A percentile compares a stretch with the other conserved stretches of the same genome.
Evolutionary conservation across 2,329 filamentous ascomycete genomes (phyloP).

Genomic region (Zymoseptoria brevis): DNA sequence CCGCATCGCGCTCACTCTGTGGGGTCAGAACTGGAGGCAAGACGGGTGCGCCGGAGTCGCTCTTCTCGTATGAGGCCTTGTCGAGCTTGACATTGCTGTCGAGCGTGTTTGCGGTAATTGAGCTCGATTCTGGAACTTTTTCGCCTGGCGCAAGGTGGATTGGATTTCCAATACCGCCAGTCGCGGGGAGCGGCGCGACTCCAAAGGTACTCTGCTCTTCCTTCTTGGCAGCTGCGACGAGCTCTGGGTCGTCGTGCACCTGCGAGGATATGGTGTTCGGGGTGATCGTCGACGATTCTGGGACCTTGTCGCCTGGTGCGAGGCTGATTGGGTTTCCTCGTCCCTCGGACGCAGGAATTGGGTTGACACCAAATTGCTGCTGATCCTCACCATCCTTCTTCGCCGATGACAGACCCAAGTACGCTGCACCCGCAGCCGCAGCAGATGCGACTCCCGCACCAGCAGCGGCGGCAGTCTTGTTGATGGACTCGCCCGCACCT

Average conservation of each 20-base stretch:
- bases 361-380: slow-evolving; percentile 47
- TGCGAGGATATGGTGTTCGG: slow-evolving; percentile 62
- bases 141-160: slow-evolving; percentile 72
- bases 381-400: slow-evolving; percentile 12
- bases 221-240: slow-evolving; percentile 15
- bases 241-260: slow-evolving; percentile 60
- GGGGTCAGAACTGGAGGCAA: slow-evolving; percentile 42
- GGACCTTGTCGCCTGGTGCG: slow-evolving; percentile 73
- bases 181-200: slow-evolving; percentile 52
- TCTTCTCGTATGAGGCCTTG: slow-evolving; percentile 78
- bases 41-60: slow-evolving; percentile 48
- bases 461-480: not conserved
- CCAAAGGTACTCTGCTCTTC: slow-evolving; percentile 33
- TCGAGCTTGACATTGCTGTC: slow-evolving; percentile 60
- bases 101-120: slow-evolving; percentile 62
- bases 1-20: slow-evolving; percentile 34
- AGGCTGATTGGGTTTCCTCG: slow-evolving; percentile 71
- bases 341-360: slow-evolving; percentile 51
- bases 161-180: slow-evolving; percentile 62
- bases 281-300: slow-evolving; percentile 55
- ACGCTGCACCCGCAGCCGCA: slow-evolving; percentile 5
- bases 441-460: slow-evolving; percentile 7
- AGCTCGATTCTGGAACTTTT: slow-evolving; percentile 61
- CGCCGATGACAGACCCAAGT: slow-evolving; percentile 2
- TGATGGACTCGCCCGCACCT: slow-evolving; percentile 1